Evolutionary conservation across 2,329 filamentous ascomycete species (phyloP).

Genomic region (Didymosphaeria variabile): DNA sequence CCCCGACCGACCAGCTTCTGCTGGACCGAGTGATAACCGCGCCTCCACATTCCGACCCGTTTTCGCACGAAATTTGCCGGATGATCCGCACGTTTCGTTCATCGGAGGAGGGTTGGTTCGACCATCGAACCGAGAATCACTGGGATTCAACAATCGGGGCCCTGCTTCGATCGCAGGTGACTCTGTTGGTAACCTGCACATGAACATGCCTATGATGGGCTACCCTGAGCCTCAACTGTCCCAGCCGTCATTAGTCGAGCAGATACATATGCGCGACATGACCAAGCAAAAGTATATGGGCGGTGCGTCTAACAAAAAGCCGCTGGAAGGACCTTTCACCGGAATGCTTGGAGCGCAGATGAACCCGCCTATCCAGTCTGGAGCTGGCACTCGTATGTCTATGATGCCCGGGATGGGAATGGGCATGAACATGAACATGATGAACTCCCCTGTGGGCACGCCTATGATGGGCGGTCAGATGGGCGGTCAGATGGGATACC

Average conservation of each 20-base stretch:
- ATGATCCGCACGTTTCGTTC: conserved; percentile 44
- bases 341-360: conserved; percentile 45
- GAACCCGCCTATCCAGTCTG: conserved; percentile 36
- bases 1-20: conserved; percentile 48
- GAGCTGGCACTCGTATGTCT: conserved; percentile 37
- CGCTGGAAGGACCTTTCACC: conserved; percentile 43
- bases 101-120: conserved; percentile 47
- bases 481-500: conserved; percentile 50
- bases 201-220: conserved; percentile 30
- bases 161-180: conserved; percentile 47
- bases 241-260: conserved; percentile 46
- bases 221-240: conserved; percentile 43
- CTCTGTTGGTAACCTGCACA: conserved; percentile 29
- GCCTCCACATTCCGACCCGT: conserved; percentile 37
- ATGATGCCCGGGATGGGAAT: conserved; percentile 29
- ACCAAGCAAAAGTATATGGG: conserved; percentile 49
- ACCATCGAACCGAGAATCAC: conserved; percentile 45
- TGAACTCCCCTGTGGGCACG: conserved; percentile 31
- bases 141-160: conserved; percentile 49
- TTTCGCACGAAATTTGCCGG: conserved; percentile 48
- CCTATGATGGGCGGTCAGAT: conserved; percentile 43
- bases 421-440: conserved; percentile 37
- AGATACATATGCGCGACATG: conserved; percentile 49
- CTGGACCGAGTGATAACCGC: conserved; percentile 35
- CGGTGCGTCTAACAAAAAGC: conserved; percentile 44